These are phyloP conservation scores for Coemansia sp. DNA, from an alignment of 192 early-diverging fungal genomes.

Conservation along the genomic window DNA sequence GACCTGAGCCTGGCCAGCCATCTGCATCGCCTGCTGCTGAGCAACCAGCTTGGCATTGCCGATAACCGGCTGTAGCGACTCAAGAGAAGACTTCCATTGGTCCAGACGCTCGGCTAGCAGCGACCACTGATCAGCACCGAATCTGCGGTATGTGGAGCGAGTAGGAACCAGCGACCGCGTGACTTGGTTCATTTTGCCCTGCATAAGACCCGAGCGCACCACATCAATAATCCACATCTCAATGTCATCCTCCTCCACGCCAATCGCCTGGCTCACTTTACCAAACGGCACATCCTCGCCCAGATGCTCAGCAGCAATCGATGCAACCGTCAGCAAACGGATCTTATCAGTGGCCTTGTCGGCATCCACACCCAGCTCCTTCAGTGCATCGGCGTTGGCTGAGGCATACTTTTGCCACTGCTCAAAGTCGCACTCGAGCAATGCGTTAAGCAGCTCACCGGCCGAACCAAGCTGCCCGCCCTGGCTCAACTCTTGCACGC, in stretches of 20 bases:
- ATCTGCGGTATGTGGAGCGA: slow-evolving; percentile 82
- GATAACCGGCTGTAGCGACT: slow-evolving; percentile 82
- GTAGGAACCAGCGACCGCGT: slow-evolving; percentile 75
- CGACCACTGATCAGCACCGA: slow-evolving; percentile 82
- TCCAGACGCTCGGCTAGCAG: slow-evolving; percentile 64
- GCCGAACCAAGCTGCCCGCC: slow-evolving; percentile 68
- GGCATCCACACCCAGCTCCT: slow-evolving; percentile 55
- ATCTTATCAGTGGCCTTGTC: slow-evolving; percentile 77
- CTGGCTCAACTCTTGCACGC: slow-evolving; percentile 69
- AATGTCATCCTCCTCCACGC: slow-evolving; percentile 76
- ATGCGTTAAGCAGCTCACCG: slow-evolving; percentile 58
- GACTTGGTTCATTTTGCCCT: slow-evolving; percentile 94
- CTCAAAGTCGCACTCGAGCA: slow-evolving; percentile 35
- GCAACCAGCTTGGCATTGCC: slow-evolving; percentile 79
- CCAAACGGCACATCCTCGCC: slow-evolving; percentile 69
- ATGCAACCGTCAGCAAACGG: slow-evolving; percentile 78
- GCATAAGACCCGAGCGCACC: slow-evolving; percentile 87
- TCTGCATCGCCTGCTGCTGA: slow-evolving; percentile 52
- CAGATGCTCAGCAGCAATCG: slow-evolving; percentile 70
- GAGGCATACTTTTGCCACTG: slow-evolving; percentile 56
- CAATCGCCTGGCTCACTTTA: slow-evolving; percentile 72
- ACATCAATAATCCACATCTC: slow-evolving; percentile 96
- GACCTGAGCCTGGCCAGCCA: slow-evolving; percentile 28
- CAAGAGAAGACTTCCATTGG: slow-evolving; percentile 79
- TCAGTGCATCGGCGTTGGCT: slow-evolving; percentile 57